Base-by-base conservation (phyloP, 306 rosid genomes). In the Amphicarpaea edgeworthii region DNA sequence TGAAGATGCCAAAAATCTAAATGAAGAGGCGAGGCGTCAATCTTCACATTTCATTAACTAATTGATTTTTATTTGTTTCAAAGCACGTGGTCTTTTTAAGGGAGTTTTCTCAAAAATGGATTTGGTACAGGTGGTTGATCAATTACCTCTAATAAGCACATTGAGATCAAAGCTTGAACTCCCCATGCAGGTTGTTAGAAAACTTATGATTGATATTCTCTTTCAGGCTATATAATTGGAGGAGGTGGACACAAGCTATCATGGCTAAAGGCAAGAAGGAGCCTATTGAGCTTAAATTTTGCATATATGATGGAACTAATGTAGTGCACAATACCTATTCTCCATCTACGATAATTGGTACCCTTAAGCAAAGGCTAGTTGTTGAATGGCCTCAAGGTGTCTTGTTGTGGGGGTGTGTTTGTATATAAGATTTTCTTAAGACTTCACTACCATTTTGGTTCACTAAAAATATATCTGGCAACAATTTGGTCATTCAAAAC, bases 311-410 rank as follows among this genome's bases (percentile, higher is more conserved):
- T 68, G 97, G 95, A 78, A 87, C 97, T 0, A 95, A 91, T 80
- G 85, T 91, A 75, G 91, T 86, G 17, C 91, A 86, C 41, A 58
- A 63, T 24, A 62, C 78, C 66, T 89, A 89, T 77, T 62, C 86
- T n/a, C 55, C 86, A 20, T 84, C 91, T 21, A 79, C 84, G 12
- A 82, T 90, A 38, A 79, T 85, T 20, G 84, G 81, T 75, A 59
- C 84, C 64, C 87, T 91, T 64, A 91, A 91, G 88, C 87, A 89
- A 80, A 89, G 64, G 87, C 83, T 89, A 21, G 74, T 89, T 57
- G 77, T 85, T 53, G 90, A 86, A 83, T 91, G 94, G 97, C 97
- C 97, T 73, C 86, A 84, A 85, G 95, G 95, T 89, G 80, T 32
- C 77, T n/a, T 76, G 26, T 80, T 49, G 23, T 79, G 12, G 46